phyloP scores from a whole-genome alignment of 805 yeast genomes.

The Komagataella pastoris region DNA sequence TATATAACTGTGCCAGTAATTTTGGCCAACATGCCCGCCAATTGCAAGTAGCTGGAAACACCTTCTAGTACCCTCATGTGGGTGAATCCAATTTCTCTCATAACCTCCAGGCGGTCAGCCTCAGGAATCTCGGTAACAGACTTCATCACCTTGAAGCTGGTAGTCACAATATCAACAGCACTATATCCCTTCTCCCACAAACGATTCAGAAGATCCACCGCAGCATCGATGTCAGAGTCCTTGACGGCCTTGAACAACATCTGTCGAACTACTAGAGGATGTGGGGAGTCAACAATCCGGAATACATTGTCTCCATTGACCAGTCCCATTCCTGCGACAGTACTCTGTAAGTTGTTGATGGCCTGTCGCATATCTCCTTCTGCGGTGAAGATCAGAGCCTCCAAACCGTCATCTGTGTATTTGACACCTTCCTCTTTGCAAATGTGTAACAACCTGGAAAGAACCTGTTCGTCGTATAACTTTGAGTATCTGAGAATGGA shows the following conservation, averaged over 20 bases:
- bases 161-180: constrained; percentile 84
- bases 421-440: constrained; percentile 58
- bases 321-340: constrained; percentile 84
- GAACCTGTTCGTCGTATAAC: constrained; percentile 73
- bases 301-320: constrained; percentile 91
- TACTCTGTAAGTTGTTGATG: constrained; percentile 82
- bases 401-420: constrained; percentile 79
- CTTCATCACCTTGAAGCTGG: constrained; percentile 81
- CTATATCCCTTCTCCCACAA: constrained; percentile 89
- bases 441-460: constrained; percentile 62
- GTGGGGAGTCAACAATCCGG: constrained; percentile 93
- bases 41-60: constrained; percentile 74
- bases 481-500: constrained; percentile 82
- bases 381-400: constrained; percentile 86
- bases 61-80: constrained; percentile 94
- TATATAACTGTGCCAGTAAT: constrained; percentile 8
- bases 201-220: constrained; percentile 47
- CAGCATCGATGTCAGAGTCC: constrained; percentile 42
- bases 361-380: constrained; percentile 99
- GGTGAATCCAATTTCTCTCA: constrained; percentile 77
- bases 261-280: constrained; percentile 71
- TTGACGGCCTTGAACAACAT: constrained; percentile 37
- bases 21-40: constrained; percentile 71
- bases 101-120: constrained; percentile 54
- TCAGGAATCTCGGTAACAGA: constrained; percentile 59